phyloP scores from a whole-genome alignment of 345 rosid species.

The Lumnitzera racemosa region DNA sequence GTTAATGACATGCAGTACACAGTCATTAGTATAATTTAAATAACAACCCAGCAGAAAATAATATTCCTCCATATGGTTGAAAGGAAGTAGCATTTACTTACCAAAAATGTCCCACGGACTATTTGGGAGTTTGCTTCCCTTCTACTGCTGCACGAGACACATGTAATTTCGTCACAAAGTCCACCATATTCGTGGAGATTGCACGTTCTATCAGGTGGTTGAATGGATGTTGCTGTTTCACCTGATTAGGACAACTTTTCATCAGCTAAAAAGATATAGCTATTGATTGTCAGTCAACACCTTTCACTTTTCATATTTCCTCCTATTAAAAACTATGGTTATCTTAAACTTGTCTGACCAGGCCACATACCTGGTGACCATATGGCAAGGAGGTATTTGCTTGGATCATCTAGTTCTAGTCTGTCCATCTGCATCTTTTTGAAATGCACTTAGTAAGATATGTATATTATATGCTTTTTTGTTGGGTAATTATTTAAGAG shows the following conservation, averaged over 20 bases:
- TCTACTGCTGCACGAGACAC: slow-evolving; percentile 64
- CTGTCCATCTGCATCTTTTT: slow-evolving; percentile 52
- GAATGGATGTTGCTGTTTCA: slow-evolving; percentile 72
- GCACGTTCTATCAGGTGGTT: slow-evolving; percentile 53
- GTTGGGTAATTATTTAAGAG: too few species aligned
- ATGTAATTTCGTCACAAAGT: slow-evolving; percentile 51
- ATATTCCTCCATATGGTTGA: too few species aligned
- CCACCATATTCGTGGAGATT: slow-evolving; percentile 34
- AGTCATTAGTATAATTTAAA: too few species aligned
- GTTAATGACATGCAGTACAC: slow-evolving; percentile 1
- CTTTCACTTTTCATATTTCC: too few species aligned
- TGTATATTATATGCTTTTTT: slow-evolving; percentile 4
- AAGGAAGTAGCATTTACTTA: slow-evolving; percentile 24
- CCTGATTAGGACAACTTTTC: slow-evolving; percentile 34
- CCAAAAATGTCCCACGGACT: slow-evolving; percentile 87
- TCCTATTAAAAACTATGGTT: too few species aligned
- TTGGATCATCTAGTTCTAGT: slow-evolving; percentile 76
- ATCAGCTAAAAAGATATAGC: slow-evolving; percentile 7
- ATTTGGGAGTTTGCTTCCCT: slow-evolving; percentile 64
- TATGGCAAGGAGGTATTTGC: slow-evolving; percentile 82
- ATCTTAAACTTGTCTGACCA: not conserved
- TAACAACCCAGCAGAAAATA: too few species aligned
- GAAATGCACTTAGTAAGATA: slow-evolving; percentile 7
- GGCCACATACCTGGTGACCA: slow-evolving; percentile 82
- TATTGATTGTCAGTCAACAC: not conserved